Evolutionary conservation across 1,139 yeast genomes (phyloP), one percentile per base, ranked within the genome.

Genomic region (Candida gigantensis): DNA sequence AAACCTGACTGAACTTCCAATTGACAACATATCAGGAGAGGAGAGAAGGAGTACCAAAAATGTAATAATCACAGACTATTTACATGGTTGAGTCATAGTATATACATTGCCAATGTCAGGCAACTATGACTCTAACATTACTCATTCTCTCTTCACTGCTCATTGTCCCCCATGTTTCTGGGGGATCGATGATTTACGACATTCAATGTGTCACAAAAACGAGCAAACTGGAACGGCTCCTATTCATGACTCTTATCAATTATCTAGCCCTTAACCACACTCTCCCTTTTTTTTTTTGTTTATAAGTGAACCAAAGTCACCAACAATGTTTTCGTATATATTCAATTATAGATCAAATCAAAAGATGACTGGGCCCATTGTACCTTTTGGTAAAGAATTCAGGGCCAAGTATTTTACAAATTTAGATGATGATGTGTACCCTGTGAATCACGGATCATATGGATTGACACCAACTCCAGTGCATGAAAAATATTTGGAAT

Each of bases 401-500:
- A 68, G 77, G 39, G 55, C 65, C 9, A 60, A 67, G 39, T 65
- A 76, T 50, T 82, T 78, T 52, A 44, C 65, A 1, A 40, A 44
- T 14, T 53, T 77, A 13, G 71, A 63, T 23, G 47, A 58, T 2
- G 61, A 55, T 3, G 62, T 64, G 1, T 46, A 47, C 2, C 72
- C 74, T 2, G 69, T 77, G 11, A 79, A 78, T 49, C 78, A 78
- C 47, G 84, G 84, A 1, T 71, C 81, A 1, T 77, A 55, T 47
- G 84, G 84, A 1, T 52, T 65, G 5, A 58, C 70, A 4, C 80
- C 84, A 0, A 66, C 60, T 8, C 56, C 58, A 2, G 65, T 75
- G 1, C 47, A 59, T 20, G 59, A 64, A 5, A 52, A 46, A 15
- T 67, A 47, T 47, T 30, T 51, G 14, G 43, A 53, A 13, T 44